Conservation (phyloP, 495 filamentous ascomycete genomes). For the Cudoniella acicularis region DNA sequence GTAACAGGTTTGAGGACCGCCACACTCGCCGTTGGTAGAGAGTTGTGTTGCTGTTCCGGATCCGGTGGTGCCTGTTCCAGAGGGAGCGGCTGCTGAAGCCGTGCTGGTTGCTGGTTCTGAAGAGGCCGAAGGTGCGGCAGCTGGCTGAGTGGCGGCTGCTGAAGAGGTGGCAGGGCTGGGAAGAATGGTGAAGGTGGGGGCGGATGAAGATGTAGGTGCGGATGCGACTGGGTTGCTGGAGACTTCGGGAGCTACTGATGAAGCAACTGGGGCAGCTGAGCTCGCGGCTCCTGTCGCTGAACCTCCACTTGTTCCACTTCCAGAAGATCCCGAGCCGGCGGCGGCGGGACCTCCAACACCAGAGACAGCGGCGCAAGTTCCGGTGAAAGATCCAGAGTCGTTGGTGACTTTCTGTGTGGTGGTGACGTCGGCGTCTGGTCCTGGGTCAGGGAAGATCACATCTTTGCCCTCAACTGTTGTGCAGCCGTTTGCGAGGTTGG, state of each 20-base stretch:
- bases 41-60: background rate
- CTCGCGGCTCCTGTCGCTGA: no score
- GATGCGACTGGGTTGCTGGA: background rate
- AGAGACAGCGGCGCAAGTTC: slow-evolving; percentile 27
- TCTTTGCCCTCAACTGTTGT: slow-evolving; percentile 41
- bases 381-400: slow-evolving; percentile 14
- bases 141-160: no score
- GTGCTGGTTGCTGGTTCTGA: background rate
- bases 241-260: background rate
- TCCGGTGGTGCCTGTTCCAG: background rate
- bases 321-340: slow-evolving; percentile 16
- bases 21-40: slow-evolving; percentile 1
- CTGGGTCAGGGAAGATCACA: slow-evolving; percentile 69
- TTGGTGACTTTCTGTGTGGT: slow-evolving; percentile 15
- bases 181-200: background rate
- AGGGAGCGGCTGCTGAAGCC: background rate
- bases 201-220: background rate
- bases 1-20: slow-evolving; percentile 1
- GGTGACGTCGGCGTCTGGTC: slow-evolving; percentile 49
- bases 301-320: slow-evolving; percentile 18
- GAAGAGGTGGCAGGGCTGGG: no score
- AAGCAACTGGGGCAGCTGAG: slow-evolving; percentile 12
- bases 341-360: slow-evolving; percentile 26
- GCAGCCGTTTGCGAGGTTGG: slow-evolving; percentile 39
- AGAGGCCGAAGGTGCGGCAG: no score